Conservation (phyloP, 2,329 filamentous ascomycete genomes). For the Talaromyces sp. region DNA sequence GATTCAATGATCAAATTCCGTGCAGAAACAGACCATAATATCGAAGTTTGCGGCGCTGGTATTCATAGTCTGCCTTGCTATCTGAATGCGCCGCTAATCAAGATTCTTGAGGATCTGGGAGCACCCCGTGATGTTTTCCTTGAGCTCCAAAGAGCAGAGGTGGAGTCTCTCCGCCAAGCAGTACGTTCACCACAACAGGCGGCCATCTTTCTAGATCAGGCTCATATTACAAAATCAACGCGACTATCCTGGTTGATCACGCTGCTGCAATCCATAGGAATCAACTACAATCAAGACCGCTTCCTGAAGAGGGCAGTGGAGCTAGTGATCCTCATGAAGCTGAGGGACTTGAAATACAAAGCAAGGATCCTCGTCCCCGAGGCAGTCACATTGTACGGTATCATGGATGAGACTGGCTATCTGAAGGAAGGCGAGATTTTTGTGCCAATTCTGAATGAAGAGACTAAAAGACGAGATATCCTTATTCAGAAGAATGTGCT, state of each 20-base stretch:
- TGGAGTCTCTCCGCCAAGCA: constrained; percentile 58
- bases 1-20: constrained; percentile 76
- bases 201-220: constrained; percentile 61
- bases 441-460: constrained; percentile 53
- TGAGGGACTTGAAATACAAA: constrained; percentile 74
- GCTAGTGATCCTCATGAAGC: constrained; percentile 64
- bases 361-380: constrained; percentile 68
- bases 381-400: constrained; percentile 73
- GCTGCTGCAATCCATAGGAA: constrained; percentile 51
- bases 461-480: constrained; percentile 27
- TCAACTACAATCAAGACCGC: constrained; percentile 64
- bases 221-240: constrained; percentile 59
- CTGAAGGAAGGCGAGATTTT: constrained; percentile 67
- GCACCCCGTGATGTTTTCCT: constrained; percentile 60
- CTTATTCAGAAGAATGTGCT: constrained; percentile 48
- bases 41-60: constrained; percentile 52
- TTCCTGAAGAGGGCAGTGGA: constrained; percentile 72
- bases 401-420: constrained; percentile 76
- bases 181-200: constrained; percentile 59
- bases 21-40: constrained; percentile 21
- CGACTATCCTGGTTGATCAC: constrained; percentile 62
- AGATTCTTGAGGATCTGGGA: constrained; percentile 77
- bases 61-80: constrained; percentile 65
- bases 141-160: constrained; percentile 59
- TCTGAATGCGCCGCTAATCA: constrained; percentile 78